A percentile compares a stretch with the other conserved stretches of the same genome.
Conservation (phyloP, 208 protist species). For the Jaenimonas drosophilae region DNA sequence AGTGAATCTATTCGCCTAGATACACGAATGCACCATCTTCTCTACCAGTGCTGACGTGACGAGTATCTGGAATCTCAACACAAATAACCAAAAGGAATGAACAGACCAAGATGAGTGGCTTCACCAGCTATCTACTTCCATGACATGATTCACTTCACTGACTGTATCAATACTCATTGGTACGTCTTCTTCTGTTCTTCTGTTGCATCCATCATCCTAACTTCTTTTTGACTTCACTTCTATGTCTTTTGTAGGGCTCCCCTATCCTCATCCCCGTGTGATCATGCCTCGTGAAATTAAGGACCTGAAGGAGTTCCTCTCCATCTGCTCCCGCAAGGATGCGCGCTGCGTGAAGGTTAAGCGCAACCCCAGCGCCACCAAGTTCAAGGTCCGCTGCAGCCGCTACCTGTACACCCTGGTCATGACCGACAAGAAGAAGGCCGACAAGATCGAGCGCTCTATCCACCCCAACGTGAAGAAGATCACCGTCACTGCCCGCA, state of each 20-base stretch:
- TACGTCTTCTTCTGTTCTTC: conserved; percentile 1
- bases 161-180: too few species aligned
- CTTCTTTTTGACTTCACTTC: conserved; percentile 5
- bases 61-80: too few species aligned
- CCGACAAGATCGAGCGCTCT: conserved; percentile 86
- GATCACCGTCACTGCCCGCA: conserved; percentile 75
- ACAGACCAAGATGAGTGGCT: conserved; percentile 2
- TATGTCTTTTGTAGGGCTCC: conserved; percentile 10
- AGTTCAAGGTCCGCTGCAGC: conserved; percentile 93
- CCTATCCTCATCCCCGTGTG: too few species aligned
- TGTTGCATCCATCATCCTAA: neutral
- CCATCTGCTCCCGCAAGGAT: conserved; percentile 89
- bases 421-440: conserved; percentile 87
- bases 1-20: too few species aligned
- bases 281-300: conserved; percentile 88
- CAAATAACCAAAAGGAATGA: too few species aligned
- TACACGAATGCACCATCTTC: too few species aligned
- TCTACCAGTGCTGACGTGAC: too few species aligned
- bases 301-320: conserved; percentile 90
- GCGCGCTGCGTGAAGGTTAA: conserved; percentile 90
- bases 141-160: too few species aligned
- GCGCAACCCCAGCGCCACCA: conserved; percentile 78
- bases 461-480: conserved; percentile 88
- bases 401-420: conserved; percentile 90
- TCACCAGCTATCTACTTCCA: neutral